These are phyloP conservation scores for Bipolaris sorokiniana DNA, from an alignment of 2,329 filamentous ascomycete species.

Conservation along the genomic window DNA sequence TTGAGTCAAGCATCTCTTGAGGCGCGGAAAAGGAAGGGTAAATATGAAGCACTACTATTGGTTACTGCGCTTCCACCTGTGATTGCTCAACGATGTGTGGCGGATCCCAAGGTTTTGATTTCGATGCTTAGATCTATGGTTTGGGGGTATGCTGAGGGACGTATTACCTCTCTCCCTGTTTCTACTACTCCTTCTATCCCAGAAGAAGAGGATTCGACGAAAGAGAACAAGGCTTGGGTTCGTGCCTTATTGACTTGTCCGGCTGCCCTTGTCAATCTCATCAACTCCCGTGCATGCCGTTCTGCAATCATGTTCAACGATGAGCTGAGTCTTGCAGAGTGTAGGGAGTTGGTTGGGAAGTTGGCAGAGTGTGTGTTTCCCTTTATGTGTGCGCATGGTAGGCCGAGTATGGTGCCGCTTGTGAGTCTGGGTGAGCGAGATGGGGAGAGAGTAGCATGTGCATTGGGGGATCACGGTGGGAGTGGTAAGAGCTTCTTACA, in stretches of 20 bases:
- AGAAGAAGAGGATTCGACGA: background rate
- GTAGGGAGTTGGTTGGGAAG: constrained; percentile 61
- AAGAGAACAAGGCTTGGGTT: constrained; percentile 58
- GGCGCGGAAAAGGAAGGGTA: constrained; percentile 8
- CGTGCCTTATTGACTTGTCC: constrained; percentile 72
- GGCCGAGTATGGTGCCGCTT: constrained; percentile 58
- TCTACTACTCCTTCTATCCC: background rate
- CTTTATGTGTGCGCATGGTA: constrained; percentile 83
- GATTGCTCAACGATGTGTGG: constrained; percentile 76
- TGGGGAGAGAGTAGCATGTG: background rate
- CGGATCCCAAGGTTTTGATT: constrained; percentile 73
- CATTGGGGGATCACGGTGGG: background rate
- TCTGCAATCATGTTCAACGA: constrained; percentile 91
- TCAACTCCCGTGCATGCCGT: constrained; percentile 77
- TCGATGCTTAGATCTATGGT: constrained; percentile 76
- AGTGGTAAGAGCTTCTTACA: constrained; percentile 1
- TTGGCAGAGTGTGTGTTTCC: constrained; percentile 73
- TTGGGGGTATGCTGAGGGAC: constrained; percentile 61
- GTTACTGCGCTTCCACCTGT: constrained; percentile 70
- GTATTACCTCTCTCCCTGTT: constrained; percentile 4
- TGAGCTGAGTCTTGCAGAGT: constrained; percentile 63
- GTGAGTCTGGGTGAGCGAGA: constrained; percentile 32
- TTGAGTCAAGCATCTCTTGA: background rate
- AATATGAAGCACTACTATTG: constrained; percentile 44
- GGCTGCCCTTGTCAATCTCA: constrained; percentile 73